Base-by-base conservation (phyloP, 805 yeast species). In the Sugiyamaella boreocaroliniensis region DNA sequence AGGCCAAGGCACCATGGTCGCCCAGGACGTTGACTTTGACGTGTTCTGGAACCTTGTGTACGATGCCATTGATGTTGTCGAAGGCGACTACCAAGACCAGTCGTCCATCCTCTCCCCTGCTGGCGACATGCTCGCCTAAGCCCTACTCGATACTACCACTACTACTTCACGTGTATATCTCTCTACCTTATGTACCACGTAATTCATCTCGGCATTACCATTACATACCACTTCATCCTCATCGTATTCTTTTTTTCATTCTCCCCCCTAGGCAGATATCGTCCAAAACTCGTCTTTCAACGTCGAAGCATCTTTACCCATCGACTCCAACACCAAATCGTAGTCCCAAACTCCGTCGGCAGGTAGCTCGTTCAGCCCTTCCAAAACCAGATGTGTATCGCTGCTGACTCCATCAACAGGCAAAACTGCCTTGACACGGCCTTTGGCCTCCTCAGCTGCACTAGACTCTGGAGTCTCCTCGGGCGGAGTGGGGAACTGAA, bases 11-110 rank as follows among this genome's bases (percentile, higher is more conserved):
- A 64, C 68, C 4, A 68, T 63, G 40, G 76, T 79, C 2, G 69
- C 76, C 10, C 64, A 67, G 37, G 68, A 66, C 40, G 57, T 78
- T 52, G 67, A 77, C 53, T 67, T 76, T 26, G 57, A 61, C 2
- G 64, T 61, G 48, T 79, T 78, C 59, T 80, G 85, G 85, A 56
- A 70, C 4, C 64, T 72, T 20, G 63, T 79, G 1, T 64, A 74
- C 34, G 53, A 58, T 1, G 70, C 75, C 1, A 63, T 78, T 37
- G 71, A 69, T 2, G 52, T 50, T 14, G 75, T 75, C 4, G 77
- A 73, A 58, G 58, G 42, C 62, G 64, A 41, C 61, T 47, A 32
- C n/a, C 54, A 29, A 15, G 32, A 29, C 3, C 37, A 32, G 12
- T 14, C 37, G 37, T 32, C 37, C n/a, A 4, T 32, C 12, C n/a